These are phyloP conservation scores for Karstenula rhodostoma DNA, from an alignment of 2,329 filamentous ascomycete genomes.

Conservation along the genomic window DNA sequence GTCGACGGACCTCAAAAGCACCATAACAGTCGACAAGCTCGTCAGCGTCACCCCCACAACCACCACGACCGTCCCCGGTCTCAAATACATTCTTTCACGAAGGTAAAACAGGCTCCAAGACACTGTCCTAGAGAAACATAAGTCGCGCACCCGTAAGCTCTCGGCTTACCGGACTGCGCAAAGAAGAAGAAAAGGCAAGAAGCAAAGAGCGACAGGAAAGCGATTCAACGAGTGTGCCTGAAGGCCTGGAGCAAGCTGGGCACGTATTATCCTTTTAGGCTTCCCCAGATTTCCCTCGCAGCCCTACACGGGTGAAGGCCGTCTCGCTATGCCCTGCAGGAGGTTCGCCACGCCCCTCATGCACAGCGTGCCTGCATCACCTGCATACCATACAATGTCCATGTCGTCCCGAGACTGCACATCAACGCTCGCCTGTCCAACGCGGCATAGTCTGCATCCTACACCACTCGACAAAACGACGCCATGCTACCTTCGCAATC, in stretches of 20 bases:
- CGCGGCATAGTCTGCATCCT: not conserved
- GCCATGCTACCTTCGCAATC: not conserved
- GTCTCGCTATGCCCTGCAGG: slow-evolving; percentile 5
- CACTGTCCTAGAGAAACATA: slow-evolving; percentile 15
- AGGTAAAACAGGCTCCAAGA: not conserved
- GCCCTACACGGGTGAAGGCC: not conserved
- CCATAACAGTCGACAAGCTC: slow-evolving; percentile 44
- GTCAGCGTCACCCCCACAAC: slow-evolving; percentile 46
- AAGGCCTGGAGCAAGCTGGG: slow-evolving; percentile 17
- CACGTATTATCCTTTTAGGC: slow-evolving; percentile 30
- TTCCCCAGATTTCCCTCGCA: slow-evolving; percentile 23
- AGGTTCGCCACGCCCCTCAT: slow-evolving; percentile 3
- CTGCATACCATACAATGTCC: not conserved
- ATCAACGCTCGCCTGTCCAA: not conserved
- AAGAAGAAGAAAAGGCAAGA: not conserved
- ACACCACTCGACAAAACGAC: not conserved
- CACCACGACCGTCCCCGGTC: slow-evolving; percentile 45
- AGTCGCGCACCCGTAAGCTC: not conserved
- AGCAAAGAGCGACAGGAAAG: slow-evolving; percentile 2
- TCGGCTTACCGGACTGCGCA: not conserved
- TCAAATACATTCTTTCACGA: slow-evolving; percentile 32
- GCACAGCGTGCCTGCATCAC: slow-evolving; percentile 4
- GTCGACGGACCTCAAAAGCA: slow-evolving; percentile 38
- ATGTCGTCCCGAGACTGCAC: not conserved
- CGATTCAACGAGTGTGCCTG: slow-evolving; percentile 9